Percentiles rank a stretch among this genome's conserved stretches.
Evolutionary conservation across 2,329 filamentous ascomycete species (phyloP).

Genomic region (Trichophyton simii): DNA sequence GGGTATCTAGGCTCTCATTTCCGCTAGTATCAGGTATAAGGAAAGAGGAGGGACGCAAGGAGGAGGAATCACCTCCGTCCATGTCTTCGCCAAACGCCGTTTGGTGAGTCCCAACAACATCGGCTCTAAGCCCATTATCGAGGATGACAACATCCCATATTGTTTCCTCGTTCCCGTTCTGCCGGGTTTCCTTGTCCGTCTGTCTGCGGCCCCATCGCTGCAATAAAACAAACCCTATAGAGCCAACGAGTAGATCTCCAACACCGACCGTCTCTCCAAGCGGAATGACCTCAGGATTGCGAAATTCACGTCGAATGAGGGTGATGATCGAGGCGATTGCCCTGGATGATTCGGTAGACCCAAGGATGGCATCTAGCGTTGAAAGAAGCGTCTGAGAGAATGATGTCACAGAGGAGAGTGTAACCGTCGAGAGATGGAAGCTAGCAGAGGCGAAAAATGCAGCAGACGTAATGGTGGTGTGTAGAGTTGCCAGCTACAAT

Average conservation of each 20-base stretch:
- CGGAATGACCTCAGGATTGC: constrained; percentile 24
- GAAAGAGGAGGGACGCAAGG: constrained; percentile 45
- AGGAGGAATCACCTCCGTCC: constrained; percentile 34
- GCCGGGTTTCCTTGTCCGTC: constrained; percentile 30
- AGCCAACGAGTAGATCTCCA: constrained; percentile 33
- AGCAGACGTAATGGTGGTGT: constrained; percentile 34
- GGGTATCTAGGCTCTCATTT: constrained; percentile 28
- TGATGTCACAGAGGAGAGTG: constrained; percentile 31
- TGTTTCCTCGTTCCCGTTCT: constrained; percentile 32
- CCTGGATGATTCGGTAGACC: constrained; percentile 37
- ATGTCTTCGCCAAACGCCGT: constrained; percentile 23
- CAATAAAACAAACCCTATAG: constrained; percentile 34
- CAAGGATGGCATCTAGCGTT: constrained; percentile 35
- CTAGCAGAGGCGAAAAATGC: constrained; percentile 37
- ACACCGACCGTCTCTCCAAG: constrained; percentile 28
- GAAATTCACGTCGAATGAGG: constrained; percentile 34
- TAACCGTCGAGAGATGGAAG: constrained; percentile 35
- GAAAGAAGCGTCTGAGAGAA: constrained; percentile 35
- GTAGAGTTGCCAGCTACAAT: constrained; percentile 30
- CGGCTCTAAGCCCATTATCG: constrained; percentile 34
- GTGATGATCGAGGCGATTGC: constrained; percentile 38
- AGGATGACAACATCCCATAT: constrained; percentile 39
- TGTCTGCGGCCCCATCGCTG: constrained; percentile 36
- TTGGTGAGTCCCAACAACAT: constrained; percentile 34
- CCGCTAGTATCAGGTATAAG: constrained; percentile 24